These are phyloP conservation scores for Aspergillus carbonarius DNA, from an alignment of 2,329 filamentous ascomycete genomes.

Conservation along the genomic window DNA sequence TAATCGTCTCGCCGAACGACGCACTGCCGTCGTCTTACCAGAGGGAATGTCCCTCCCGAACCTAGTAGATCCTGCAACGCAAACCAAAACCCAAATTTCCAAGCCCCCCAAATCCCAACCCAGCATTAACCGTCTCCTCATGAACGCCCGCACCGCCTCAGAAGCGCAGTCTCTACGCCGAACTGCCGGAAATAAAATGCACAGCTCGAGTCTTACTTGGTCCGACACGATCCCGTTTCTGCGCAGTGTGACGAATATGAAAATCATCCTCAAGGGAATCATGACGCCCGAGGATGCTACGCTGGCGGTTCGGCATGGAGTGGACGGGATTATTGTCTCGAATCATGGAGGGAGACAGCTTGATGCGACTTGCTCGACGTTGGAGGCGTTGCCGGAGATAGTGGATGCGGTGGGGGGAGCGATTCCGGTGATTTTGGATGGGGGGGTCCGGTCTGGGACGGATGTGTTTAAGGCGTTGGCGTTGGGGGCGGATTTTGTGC, in stretches of 20 bases:
- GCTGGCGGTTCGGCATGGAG: conserved; percentile 58
- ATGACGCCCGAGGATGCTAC: conserved; percentile 64
- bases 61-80: not conserved
- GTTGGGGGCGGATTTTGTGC: conserved; percentile 62
- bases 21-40: not conserved
- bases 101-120: not conserved
- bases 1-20: not conserved
- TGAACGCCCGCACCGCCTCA: not conserved
- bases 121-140: not conserved
- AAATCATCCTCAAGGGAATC: conserved; percentile 67
- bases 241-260: conserved; percentile 41
- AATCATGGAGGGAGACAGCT: conserved; percentile 71
- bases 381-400: conserved; percentile 62
- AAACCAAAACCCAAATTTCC: not conserved
- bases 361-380: conserved; percentile 59
- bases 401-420: conserved; percentile 52
- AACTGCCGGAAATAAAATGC: not conserved
- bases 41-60: not conserved
- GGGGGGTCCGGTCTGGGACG: conserved; percentile 55
- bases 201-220: not conserved
- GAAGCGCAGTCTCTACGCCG: not conserved
- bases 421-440: conserved; percentile 60
- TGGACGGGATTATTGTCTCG: conserved; percentile 66
- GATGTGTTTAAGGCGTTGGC: conserved; percentile 63
- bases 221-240: not conserved